Base-by-base conservation (phyloP, 2,329 filamentous ascomycete genomes). In the Fonsecaea nubica region DNA sequence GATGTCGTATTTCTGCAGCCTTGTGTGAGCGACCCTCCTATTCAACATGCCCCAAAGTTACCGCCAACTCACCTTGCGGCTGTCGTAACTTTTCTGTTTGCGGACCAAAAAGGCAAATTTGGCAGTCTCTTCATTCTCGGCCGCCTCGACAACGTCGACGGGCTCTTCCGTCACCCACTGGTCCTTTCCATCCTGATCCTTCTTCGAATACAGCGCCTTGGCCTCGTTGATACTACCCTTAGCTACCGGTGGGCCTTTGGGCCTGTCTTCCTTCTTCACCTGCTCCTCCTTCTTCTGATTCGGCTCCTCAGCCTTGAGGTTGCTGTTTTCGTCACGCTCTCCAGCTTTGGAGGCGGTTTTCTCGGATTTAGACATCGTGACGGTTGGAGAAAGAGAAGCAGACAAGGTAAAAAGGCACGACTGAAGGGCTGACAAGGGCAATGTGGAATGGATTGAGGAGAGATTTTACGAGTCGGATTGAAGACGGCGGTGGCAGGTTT, bases 31-130 rank as follows among this genome's bases (percentile, higher is more conserved):
- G 25, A 42, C 18, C 15, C 18, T 12, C 12, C 42, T 9, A 50
- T 1, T 50, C 21, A 25, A 50, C 21, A 12, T 12, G 18, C 18
- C 18, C 21, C 13, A 18, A 50, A 9, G 8, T 25, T 50, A 1
- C 12, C 7, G 8, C 18, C 18, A 50, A 50, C 45, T 50, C 7
- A 50, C 45, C 75, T 88, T 89, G 63, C 84, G 82, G 33, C 86
- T 84, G 73, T 89, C 84, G 55, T 81, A 82, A 71, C 83, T 83
- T 76, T 84, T 86, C 63, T 82, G 79, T 73, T 89, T 86, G 53
- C 87, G 84, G 0, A 87, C 82, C 33, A 89, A 78, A 57, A 89
- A 79, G 1, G 88, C 87, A 73, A 84, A 90, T 69, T 86, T 86
- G 40, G 84, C 83, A 1, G 86, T 89, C 70, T 87, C 82, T 18